phyloP scores from a whole-genome alignment of 345 rosid genomes.

The Boechera stricta region DNA sequence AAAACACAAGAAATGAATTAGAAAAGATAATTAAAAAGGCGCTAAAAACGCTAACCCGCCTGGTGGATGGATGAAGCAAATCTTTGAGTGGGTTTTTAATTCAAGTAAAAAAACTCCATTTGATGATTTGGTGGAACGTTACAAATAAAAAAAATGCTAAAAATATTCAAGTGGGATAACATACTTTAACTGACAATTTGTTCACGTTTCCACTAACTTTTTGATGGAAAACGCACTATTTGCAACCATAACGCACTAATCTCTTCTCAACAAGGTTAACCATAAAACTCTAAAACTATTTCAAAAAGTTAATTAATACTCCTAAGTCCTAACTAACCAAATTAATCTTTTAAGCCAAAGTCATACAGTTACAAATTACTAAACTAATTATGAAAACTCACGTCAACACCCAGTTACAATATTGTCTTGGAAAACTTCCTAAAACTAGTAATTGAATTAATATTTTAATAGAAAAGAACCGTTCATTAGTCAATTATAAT shows the following conservation, averaged over 20 bases:
- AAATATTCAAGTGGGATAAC: constrained; percentile 30
- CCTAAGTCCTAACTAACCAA: constrained; percentile 18
- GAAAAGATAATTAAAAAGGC: background rate
- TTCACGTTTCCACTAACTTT: constrained; percentile 20
- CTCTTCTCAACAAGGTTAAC: constrained; percentile 8
- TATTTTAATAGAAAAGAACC: constrained; percentile 27
- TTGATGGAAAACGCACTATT: constrained; percentile 13
- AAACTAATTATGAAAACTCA: constrained; percentile 5
- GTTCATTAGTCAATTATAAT: constrained; percentile 36
- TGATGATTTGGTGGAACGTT: constrained; percentile 33
- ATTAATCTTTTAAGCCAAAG: background rate
- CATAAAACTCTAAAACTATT: constrained; percentile 23
- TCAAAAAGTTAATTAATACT: background rate
- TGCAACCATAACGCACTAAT: constrained; percentile 2
- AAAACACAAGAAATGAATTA: too few relatives aligned
- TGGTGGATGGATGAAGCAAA: constrained; percentile 17
- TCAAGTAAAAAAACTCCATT: background rate
- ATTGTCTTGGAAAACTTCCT: constrained; percentile 29
- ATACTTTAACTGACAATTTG: constrained; percentile 29
- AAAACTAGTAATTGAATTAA: constrained; percentile 19
- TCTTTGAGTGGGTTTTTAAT: constrained; percentile 5
- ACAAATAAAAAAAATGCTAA: background rate
- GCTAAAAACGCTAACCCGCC: background rate
- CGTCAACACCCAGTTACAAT: constrained; percentile 1
- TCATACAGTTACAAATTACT: background rate